Conservation (phyloP, 192 early-diverging fungal genomes). For the Backusella morwellensis region DNA sequence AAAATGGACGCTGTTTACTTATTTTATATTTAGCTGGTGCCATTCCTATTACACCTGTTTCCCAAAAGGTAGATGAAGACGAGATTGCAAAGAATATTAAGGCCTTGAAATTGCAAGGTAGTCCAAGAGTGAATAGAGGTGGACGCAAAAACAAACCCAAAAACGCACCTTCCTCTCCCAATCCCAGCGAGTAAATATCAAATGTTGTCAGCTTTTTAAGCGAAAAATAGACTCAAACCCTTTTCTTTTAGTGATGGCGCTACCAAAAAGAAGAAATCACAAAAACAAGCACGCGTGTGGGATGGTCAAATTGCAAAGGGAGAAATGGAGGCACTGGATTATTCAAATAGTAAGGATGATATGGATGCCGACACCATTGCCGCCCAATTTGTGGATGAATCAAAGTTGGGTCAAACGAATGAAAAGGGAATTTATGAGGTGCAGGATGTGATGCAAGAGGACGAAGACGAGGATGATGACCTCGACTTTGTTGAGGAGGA, state of each 20-base stretch:
- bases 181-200: conserved; percentile 12
- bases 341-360: conserved; percentile 21
- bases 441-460: conserved; percentile 59
- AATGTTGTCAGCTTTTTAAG: neutral
- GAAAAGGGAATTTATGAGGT: conserved; percentile 77
- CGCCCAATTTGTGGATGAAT: conserved; percentile 49
- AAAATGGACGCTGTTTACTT: neutral
- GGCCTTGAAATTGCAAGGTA: conserved; percentile 37
- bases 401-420: conserved; percentile 57
- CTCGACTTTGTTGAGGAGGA: conserved; percentile 57
- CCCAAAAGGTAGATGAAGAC: conserved; percentile 38
- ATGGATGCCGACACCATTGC: conserved; percentile 19
- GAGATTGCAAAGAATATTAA: conserved; percentile 51
- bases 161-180: conserved; percentile 13
- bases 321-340: conserved; percentile 54
- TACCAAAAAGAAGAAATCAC: conserved; percentile 49
- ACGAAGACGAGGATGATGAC: conserved; percentile 46
- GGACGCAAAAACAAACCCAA: conserved; percentile 12
- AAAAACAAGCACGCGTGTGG: conserved; percentile 73
- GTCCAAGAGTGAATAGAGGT: conserved; percentile 32
- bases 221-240: neutral
- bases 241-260: conserved; percentile 11
- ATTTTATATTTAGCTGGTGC: neutral
- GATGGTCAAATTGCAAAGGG: conserved; percentile 63
- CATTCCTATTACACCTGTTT: neutral